Percentiles rank a stretch among this genome's conserved stretches.
Conservation (phyloP, 345 rosid genomes). For the Microcos paniculata region DNA sequence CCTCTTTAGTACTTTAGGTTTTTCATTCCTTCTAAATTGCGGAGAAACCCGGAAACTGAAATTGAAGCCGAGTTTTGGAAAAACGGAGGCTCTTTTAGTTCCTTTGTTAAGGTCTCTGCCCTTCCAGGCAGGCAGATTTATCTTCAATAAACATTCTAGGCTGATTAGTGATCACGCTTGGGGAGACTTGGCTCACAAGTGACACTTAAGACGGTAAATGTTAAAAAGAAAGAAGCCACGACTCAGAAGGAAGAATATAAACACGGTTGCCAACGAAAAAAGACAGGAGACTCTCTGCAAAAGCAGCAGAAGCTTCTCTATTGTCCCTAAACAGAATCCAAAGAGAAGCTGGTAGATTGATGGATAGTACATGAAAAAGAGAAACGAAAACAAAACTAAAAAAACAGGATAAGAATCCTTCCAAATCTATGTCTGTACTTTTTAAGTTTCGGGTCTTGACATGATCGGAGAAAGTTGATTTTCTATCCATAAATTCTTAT, state of each 20-base stretch:
- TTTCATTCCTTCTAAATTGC: no score
- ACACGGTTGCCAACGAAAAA: neutral
- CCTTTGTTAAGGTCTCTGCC: neutral
- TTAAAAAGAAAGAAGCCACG: neutral
- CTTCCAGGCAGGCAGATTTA: neutral
- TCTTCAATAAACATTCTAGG: neutral
- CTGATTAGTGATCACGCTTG: neutral
- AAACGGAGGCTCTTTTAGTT: neutral
- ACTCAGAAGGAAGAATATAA: neutral
- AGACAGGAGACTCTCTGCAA: neutral
- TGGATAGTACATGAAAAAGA: neutral
- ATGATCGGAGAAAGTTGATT: neutral
- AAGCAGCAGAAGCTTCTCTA: neutral
- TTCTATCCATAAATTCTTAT: neutral
- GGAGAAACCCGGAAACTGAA: neutral
- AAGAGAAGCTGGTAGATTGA: neutral
- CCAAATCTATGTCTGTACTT: neutral
- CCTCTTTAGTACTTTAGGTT: no score
- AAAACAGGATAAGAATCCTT: no score
- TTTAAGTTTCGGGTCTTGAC: no score
- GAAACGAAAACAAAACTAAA: neutral
- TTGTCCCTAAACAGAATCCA: neutral
- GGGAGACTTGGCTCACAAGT: neutral
- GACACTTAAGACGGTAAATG: neutral
- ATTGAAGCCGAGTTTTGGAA: no score